Evolutionary conservation across 257 asterid species (phyloP).

Genomic region (Eustoma russellianum): DNA sequence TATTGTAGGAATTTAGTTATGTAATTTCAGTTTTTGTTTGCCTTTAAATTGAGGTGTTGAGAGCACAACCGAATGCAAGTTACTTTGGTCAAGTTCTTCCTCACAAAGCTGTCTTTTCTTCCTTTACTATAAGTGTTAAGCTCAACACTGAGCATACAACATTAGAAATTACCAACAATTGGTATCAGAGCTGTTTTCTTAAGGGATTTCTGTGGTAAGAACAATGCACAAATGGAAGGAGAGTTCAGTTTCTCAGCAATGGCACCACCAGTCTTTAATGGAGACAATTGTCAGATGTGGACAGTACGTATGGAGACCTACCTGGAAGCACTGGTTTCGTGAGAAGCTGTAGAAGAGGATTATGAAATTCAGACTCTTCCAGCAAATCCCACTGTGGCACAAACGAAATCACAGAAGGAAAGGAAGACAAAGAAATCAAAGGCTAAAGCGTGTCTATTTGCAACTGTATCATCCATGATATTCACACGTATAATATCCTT

Average conservation of each 20-base stretch:
- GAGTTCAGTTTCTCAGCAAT: neutral
- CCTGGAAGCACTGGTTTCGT: neutral
- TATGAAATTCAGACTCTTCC: conserved; percentile 4
- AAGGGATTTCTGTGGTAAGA: neutral
- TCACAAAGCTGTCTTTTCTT: no score
- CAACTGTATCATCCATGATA: neutral
- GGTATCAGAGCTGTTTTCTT: neutral
- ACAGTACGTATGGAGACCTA: no score
- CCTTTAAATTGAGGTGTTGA: no score
- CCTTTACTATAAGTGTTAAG: no score
- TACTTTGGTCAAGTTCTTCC: no score
- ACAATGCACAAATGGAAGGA: neutral
- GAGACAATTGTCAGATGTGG: no score
- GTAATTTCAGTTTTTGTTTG: no score
- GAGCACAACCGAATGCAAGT: no score
- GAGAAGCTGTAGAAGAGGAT: conserved; percentile 6
- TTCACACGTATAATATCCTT: neutral
- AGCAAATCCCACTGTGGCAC: conserved; percentile 2
- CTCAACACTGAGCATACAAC: no score
- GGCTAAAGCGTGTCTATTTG: neutral
- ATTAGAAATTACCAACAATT: neutral
- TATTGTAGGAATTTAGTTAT: no score
- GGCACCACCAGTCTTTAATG: no score
- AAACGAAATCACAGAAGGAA: conserved; percentile 2
- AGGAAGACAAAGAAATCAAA: conserved; percentile 6